Conservation (phyloP, 2,329 filamentous ascomycete species). For the Metarhizium anisopliae region DNA sequence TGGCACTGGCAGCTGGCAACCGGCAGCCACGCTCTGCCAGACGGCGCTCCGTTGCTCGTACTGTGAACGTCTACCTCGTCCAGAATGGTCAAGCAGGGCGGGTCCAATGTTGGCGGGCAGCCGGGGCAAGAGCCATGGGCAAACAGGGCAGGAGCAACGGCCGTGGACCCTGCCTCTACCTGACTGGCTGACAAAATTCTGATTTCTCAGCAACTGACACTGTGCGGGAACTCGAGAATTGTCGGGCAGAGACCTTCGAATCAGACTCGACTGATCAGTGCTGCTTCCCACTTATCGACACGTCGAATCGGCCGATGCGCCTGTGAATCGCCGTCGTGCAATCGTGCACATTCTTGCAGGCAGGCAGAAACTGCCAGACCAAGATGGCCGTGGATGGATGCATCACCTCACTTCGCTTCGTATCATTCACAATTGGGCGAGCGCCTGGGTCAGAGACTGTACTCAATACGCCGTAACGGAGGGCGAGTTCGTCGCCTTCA, state of each 20-base stretch:
- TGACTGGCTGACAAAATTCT: slow-evolving; percentile 2
- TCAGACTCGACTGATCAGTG: background rate
- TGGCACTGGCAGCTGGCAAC: background rate
- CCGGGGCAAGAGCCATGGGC: background rate
- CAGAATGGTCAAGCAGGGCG: background rate
- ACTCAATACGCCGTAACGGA: too few species aligned
- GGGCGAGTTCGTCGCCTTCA: too few species aligned
- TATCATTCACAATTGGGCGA: too few species aligned
- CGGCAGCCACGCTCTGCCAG: background rate
- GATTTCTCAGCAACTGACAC: background rate
- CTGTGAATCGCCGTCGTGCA: background rate
- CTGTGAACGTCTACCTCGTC: background rate
- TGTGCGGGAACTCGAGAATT: slow-evolving; percentile 2
- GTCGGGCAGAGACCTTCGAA: background rate
- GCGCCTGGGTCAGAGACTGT: too few species aligned
- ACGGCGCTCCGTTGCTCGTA: background rate
- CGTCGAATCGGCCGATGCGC: slow-evolving; percentile 2
- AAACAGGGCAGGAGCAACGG: slow-evolving; percentile 3
- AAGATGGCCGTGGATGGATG: too few species aligned
- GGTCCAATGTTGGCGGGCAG: background rate
- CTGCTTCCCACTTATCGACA: background rate
- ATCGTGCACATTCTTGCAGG: background rate
- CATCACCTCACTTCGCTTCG: too few species aligned
- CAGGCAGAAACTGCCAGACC: background rate
- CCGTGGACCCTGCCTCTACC: background rate